These are phyloP conservation scores for Trichoderma citrinoviride DNA, from an alignment of 2,329 filamentous ascomycete genomes.

Conservation along the genomic window DNA sequence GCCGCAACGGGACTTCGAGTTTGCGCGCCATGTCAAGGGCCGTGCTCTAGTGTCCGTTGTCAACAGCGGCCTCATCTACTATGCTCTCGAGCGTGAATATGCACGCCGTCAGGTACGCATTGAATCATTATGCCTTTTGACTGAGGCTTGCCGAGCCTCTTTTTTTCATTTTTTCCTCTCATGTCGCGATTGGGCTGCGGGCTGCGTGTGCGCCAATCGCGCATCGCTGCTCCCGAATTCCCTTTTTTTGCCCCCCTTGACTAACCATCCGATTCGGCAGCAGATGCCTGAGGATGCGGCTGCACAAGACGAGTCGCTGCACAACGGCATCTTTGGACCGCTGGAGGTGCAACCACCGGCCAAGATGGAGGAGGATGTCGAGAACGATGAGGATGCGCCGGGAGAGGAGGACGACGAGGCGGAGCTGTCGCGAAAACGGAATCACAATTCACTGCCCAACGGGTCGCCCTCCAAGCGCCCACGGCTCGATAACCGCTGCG, in stretches of 20 bases:
- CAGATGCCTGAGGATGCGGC: conserved; percentile 50
- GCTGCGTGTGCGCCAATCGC: conserved; percentile 18
- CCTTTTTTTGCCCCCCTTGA: background rate
- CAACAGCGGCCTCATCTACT: conserved; percentile 62
- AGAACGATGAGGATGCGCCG: conserved; percentile 35
- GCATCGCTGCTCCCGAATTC: background rate
- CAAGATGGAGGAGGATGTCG: conserved; percentile 38
- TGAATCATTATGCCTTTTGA: background rate
- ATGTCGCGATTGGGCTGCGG: conserved; percentile 8
- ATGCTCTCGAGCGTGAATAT: conserved; percentile 57
- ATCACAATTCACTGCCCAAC: conserved; percentile 47
- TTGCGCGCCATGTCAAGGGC: conserved; percentile 63
- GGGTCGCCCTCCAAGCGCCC: conserved; percentile 59
- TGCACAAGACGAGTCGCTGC: conserved; percentile 46
- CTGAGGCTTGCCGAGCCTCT: background rate
- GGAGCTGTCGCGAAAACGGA: conserved; percentile 51
- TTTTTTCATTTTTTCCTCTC: conserved; percentile 14
- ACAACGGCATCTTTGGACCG: conserved; percentile 57
- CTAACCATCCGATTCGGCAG: conserved; percentile 28
- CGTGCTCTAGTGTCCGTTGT: conserved; percentile 62
- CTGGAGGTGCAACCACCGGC: conserved; percentile 46
- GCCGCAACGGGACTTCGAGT: conserved; percentile 61
- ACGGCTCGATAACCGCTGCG: conserved; percentile 61
- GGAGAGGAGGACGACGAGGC: conserved; percentile 34
- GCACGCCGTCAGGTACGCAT: conserved; percentile 48